These are phyloP conservation scores for Yarrowia porcina DNA, from an alignment of 805 yeast species.

Conservation along the genomic window DNA sequence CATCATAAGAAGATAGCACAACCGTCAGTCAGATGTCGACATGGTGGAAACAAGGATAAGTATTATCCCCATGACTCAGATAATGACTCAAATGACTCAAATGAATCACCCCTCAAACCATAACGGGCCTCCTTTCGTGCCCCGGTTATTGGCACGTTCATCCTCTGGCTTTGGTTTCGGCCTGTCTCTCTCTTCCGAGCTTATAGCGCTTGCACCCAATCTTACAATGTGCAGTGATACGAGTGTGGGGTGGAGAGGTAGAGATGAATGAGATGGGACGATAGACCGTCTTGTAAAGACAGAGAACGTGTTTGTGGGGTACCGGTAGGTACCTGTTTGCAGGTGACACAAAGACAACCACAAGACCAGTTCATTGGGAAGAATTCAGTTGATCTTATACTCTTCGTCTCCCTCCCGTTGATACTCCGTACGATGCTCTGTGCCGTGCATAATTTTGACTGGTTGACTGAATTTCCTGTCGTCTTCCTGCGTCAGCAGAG, in stretches of 20 bases:
- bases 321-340: neutral
- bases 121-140: neutral
- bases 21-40: no score
- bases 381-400: no score
- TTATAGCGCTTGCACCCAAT: constrained; percentile 6
- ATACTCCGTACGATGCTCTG: neutral
- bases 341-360: no score
- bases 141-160: neutral
- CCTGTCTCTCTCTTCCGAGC: neutral
- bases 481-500: neutral
- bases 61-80: constrained; percentile 12
- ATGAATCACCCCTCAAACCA: neutral
- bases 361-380: no score
- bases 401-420: neutral
- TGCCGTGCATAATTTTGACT: constrained; percentile 6
- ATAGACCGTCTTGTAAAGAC: no score
- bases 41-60: no score
- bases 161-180: neutral
- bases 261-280: no score
- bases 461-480: neutral
- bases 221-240: neutral
- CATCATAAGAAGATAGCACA: no score
- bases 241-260: neutral
- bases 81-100: constrained; percentile 15
- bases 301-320: no score